These are phyloP conservation scores for Eucalyptus tenuipes DNA, from an alignment of 345 rosid genomes.

Conservation along the genomic window DNA sequence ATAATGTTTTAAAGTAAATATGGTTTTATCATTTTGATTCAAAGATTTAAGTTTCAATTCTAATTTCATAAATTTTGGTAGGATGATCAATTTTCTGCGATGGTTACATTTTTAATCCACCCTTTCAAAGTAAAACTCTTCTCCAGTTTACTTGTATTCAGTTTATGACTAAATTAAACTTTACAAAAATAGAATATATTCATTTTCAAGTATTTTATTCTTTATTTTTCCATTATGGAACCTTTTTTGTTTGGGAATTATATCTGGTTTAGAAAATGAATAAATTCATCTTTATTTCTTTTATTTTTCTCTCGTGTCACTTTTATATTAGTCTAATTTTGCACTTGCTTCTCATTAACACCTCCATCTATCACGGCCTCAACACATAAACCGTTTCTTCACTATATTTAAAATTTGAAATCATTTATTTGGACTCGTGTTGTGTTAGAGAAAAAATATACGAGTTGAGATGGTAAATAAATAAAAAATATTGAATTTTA, in stretches of 20 bases:
- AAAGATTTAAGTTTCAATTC: not conserved
- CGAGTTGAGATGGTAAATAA: not conserved
- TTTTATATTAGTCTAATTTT: not conserved
- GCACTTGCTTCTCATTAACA: not conserved
- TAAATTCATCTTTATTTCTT: not conserved
- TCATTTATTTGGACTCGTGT: not conserved
- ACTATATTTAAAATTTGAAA: not conserved
- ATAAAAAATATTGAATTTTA: not conserved
- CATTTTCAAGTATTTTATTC: not conserved
- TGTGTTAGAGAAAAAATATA: not conserved
- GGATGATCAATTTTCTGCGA: not conserved
- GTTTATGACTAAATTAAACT: not conserved
- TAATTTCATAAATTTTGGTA: not conserved
- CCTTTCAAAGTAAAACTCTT: not conserved
- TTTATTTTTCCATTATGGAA: not conserved
- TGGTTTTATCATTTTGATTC: not conserved
- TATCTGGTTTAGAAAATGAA: not conserved
- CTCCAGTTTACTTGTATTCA: not conserved
- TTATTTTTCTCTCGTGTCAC: not conserved
- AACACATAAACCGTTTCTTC: not conserved
- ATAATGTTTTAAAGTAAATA: not conserved
- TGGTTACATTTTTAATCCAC: not conserved
- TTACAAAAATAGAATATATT: not conserved
- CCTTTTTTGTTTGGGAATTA: not conserved
- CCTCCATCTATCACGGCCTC: not conserved